Percentiles rank a stretch among this genome's conserved stretches.
Conservation (phyloP, 2,329 filamentous ascomycete genomes). For the Curvularia hawaiiensis region DNA sequence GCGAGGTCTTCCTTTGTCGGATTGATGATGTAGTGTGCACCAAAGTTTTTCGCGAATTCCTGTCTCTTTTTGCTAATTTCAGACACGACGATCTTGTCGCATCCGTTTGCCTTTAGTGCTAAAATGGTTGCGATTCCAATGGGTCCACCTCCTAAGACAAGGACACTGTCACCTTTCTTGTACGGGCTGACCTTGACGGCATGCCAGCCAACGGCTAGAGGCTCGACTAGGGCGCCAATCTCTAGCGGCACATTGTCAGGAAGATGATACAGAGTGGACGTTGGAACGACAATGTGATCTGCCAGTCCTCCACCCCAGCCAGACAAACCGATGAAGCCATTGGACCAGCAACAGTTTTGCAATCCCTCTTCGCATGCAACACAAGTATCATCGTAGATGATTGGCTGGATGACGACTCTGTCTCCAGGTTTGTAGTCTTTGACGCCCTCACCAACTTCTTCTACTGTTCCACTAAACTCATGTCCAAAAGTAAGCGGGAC, state of each 20-base stretch:
- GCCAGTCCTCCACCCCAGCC: constrained; percentile 59
- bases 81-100: constrained; percentile 57
- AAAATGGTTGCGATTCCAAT: constrained; percentile 54
- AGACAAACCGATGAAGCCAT: constrained; percentile 60
- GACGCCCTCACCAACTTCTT: constrained; percentile 59
- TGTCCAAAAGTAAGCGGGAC: constrained; percentile 60
- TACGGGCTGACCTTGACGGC: constrained; percentile 58
- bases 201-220: constrained; percentile 62
- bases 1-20: constrained; percentile 57
- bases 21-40: constrained; percentile 58
- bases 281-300: constrained; percentile 58
- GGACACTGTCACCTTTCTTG: constrained; percentile 52
- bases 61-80: constrained; percentile 56
- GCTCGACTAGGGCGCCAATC: constrained; percentile 59
- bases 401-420: constrained; percentile 57
- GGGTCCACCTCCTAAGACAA: constrained; percentile 60
- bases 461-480: constrained; percentile 58
- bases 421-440: constrained; percentile 55
- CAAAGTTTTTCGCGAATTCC: constrained; percentile 57
- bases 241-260: constrained; percentile 59
- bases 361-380: constrained; percentile 57
- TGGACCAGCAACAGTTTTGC: constrained; percentile 61
- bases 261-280: constrained; percentile 53
- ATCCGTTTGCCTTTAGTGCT: constrained; percentile 39
- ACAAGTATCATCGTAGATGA: constrained; percentile 61